Base-by-base conservation (phyloP, 176 grass and related monocot species). In the Aegilops umbellulata region DNA sequence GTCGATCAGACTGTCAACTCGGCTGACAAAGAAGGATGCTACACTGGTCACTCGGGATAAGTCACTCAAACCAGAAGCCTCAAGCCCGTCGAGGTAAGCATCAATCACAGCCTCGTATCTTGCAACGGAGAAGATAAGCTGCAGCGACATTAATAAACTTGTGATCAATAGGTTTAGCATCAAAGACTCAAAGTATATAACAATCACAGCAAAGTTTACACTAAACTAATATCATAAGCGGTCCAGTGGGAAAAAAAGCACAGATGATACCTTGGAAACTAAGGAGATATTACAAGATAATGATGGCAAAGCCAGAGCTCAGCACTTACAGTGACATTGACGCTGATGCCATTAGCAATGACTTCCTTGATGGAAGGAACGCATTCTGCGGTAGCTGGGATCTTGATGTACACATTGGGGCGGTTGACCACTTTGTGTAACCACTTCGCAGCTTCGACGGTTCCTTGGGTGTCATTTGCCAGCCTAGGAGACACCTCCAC, bases 31-130 rank as follows among this genome's bases (percentile, higher is more conserved):
- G 80, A 99, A 99, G 7, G 97, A 99, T 27, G 97, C 97, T 13
- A 99, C 97, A 90, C 97, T 99, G 41, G 94, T 99, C 17, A 99
- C 80, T 80, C 90, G 93, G n/a, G 97, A 96, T 16, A 99, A 82
- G 82, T 99, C 92, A 53, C 84, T 92, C 88, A 94, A 86, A 65
- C 97, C 94, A 74, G 97, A 99, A 63, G 92, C 90, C 83, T 99
- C 97, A 36, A 99, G 94, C 6, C 97, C 97, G 35, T 93, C 94
- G 34, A 99, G 87, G 83, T 99, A 99, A 77, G 97, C 97, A 85
- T 99, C 97, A 61, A 99, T 99, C 65, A 99, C 97, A 63, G 85
- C 97, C 86, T 99, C 97, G 42, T 99, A 99, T 91, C 97, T 97
- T 16, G 87, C 80, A 77, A 99, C 89, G 1, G 97, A 99, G 82